Percentiles rank a stretch among this genome's conserved stretches.
Evolutionary conservation across 2,329 filamentous ascomycete genomes (phyloP).

Genomic region (Cladosporium oxysporum): DNA sequence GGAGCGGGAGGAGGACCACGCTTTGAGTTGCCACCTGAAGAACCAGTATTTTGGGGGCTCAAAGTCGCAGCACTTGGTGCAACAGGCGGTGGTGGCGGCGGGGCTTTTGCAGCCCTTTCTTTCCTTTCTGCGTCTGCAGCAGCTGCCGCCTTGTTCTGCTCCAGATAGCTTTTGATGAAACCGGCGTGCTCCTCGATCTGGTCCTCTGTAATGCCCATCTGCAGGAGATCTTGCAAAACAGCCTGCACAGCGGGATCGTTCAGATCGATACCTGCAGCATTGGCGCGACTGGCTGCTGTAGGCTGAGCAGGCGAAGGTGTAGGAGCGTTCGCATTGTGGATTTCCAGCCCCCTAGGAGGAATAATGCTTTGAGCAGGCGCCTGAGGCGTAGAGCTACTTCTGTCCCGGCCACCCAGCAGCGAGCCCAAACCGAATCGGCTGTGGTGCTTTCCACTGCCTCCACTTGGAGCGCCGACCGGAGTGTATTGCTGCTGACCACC

Average conservation of each 20-base stretch:
- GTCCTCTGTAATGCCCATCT: conserved; percentile 69
- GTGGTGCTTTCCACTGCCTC: conserved; percentile 39
- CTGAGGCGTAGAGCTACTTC: conserved; percentile 46
- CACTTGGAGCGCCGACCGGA: conserved; percentile 34
- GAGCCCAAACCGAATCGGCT: conserved; percentile 56
- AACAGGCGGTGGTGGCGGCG: conserved; percentile 63
- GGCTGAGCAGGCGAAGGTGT: conserved; percentile 24
- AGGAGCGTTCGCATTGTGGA: conserved; percentile 42
- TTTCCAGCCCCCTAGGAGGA: conserved; percentile 45
- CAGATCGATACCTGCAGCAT: conserved; percentile 53
- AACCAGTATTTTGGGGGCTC: conserved; percentile 64
- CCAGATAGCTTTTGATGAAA: conserved; percentile 68
- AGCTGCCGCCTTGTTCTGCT: conserved; percentile 60
- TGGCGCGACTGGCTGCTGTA: conserved; percentile 38
- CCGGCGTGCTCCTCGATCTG: conserved; percentile 67
- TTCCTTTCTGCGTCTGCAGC: conserved; percentile 47
- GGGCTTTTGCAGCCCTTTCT: conserved; percentile 55
- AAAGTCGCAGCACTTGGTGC: conserved; percentile 47
- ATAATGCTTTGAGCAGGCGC: conserved; percentile 52
- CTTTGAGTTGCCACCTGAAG: conserved; percentile 54
- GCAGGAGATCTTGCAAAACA: conserved; percentile 60
- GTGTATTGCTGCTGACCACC: conserved; percentile 27
- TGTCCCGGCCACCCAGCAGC: conserved; percentile 51
- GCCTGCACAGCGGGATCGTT: conserved; percentile 64
- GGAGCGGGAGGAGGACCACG: conserved; percentile 63